Base-by-base conservation (phyloP, 2,329 filamentous ascomycete species). In the Fusarium sterilihyphosum region DNA sequence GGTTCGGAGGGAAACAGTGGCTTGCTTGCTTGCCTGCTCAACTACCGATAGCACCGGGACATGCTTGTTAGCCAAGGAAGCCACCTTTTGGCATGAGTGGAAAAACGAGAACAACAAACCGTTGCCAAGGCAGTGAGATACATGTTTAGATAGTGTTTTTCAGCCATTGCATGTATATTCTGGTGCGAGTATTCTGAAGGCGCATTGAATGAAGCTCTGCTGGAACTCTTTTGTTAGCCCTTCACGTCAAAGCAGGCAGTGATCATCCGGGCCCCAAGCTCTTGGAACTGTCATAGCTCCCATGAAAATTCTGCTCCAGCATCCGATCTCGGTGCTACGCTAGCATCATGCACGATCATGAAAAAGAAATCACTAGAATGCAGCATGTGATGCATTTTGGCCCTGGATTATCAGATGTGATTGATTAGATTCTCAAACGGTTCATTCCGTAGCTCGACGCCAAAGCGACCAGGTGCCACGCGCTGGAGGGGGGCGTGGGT, bases 341-440 rank as follows among this genome's bases (percentile, higher is more conserved):
- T 49, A 40, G 38, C 43, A 70, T 60, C 29, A 71, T 71, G 56
- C 60, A 71, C 38, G 54, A 71, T 73, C 41, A 44, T 37, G 18
- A 58, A 50, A 58, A 38, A 43, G 26, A 71, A 46, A 26, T 31
- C 20, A 7, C 40, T 41, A 44, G 40, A 69, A 56, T 29, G 35
- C 43, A 53, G 43, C 62, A 73, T 73, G 69, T 71, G 65, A 73
- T 54, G 65, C 40, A 31, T 53, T 9, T 37, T 29, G 0, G 24
- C 13, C 37, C 18, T 49, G 22, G 35, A 33, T 74, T 76, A 76
- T 75, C 71, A 73, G 73, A 76, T 76, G 73, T 74, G 73, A 76
- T 76, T 76, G 73, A 76, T 76, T 76, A 76, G 73, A 76, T 76
- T 57, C 35, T 24, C 40, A 67, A 68, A 72, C 67, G 67, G 71